A percentile compares a stretch with the other conserved stretches of the same genome.
These are phyloP conservation scores for Anisodus tanguticus DNA, from an alignment of 257 asterid species.

Conservation along the genomic window DNA sequence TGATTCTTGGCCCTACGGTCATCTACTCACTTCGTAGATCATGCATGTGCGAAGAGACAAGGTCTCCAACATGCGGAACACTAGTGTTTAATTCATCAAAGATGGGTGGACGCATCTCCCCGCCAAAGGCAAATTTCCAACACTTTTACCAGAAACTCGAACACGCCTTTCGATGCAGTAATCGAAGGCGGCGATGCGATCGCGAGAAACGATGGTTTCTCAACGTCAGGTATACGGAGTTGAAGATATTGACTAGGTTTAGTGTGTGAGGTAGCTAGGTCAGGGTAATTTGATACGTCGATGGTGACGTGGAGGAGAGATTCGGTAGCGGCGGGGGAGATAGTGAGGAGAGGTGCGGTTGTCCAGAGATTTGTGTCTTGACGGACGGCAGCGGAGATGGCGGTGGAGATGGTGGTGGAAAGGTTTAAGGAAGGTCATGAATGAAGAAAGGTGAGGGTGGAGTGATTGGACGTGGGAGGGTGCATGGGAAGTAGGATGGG, in stretches of 20 bases:
- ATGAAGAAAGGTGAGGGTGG: slow-evolving; percentile 41
- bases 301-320: slow-evolving; percentile 61
- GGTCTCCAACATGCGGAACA: too few species aligned
- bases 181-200: slow-evolving; percentile 85
- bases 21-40: too few species aligned
- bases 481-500: slow-evolving; percentile 60
- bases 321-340: slow-evolving; percentile 79
- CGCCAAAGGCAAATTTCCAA: too few species aligned
- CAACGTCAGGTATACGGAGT: slow-evolving; percentile 60
- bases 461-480: slow-evolving; percentile 45
- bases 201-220: slow-evolving; percentile 66
- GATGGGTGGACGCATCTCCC: too few species aligned
- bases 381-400: slow-evolving; percentile 55
- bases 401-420: slow-evolving; percentile 56
- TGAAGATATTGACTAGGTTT: slow-evolving; percentile 81
- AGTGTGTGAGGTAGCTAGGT: slow-evolving; percentile 66
- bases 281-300: slow-evolving; percentile 83
- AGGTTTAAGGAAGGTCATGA: slow-evolving; percentile 63
- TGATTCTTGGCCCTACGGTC: too few species aligned
- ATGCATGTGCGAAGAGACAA: too few species aligned
- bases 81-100: too few species aligned
- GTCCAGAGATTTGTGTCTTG: slow-evolving; percentile 60
- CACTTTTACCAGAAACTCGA: slow-evolving; percentile 80
- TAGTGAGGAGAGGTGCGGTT: slow-evolving; percentile 53
- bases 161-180: slow-evolving; percentile 66